Percentiles rank a stretch among this genome's conserved stretches.
phyloP scores from a whole-genome alignment of 2,329 filamentous ascomycete species.

The Colletotrichum neosansevieriae region DNA sequence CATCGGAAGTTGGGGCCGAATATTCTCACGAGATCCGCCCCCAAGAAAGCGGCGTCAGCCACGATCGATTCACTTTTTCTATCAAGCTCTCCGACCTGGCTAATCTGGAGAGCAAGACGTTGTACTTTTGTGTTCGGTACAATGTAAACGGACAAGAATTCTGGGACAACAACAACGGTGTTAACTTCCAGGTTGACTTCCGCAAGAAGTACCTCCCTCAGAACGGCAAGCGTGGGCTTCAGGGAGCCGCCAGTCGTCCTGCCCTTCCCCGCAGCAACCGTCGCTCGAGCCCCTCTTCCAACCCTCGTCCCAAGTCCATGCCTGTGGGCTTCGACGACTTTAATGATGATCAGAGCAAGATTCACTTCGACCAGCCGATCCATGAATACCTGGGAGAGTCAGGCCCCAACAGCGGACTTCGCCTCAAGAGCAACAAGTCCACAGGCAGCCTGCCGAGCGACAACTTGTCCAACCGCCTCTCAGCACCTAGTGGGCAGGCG shows the following conservation, averaged over 20 bases:
- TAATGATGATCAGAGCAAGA: constrained; percentile 65
- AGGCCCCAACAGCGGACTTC: constrained; percentile 65
- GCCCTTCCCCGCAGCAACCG: constrained; percentile 76
- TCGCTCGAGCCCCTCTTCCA: constrained; percentile 54
- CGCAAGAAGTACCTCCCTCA: constrained; percentile 78
- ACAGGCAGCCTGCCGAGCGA: constrained; percentile 72
- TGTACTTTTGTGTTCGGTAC: constrained; percentile 94
- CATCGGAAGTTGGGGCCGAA: constrained; percentile 92
- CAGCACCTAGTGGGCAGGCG: constrained; percentile 73
- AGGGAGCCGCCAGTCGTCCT: constrained; percentile 64
- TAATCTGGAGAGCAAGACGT: constrained; percentile 90
- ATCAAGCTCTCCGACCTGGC: constrained; percentile 93
- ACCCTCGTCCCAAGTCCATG: constrained; percentile 66
- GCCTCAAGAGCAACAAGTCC: constrained; percentile 79
- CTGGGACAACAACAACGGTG: constrained; percentile 92
- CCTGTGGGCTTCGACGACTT: constrained; percentile 78
- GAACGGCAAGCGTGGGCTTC: constrained; percentile 67
- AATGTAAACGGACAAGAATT: constrained; percentile 84
- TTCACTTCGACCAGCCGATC: constrained; percentile 70
- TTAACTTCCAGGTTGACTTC: constrained; percentile 97
- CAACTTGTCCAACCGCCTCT: constrained; percentile 63
- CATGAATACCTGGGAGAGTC: constrained; percentile 75
- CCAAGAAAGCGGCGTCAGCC: constrained; percentile 61
- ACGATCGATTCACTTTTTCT: constrained; percentile 92
- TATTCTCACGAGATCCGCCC: constrained; percentile 74